Percentiles rank a stretch among this genome's conserved stretches.
Evolutionary conservation across 2,329 filamentous ascomycete genomes (phyloP).

Genomic region (Trichophyton equinum): DNA sequence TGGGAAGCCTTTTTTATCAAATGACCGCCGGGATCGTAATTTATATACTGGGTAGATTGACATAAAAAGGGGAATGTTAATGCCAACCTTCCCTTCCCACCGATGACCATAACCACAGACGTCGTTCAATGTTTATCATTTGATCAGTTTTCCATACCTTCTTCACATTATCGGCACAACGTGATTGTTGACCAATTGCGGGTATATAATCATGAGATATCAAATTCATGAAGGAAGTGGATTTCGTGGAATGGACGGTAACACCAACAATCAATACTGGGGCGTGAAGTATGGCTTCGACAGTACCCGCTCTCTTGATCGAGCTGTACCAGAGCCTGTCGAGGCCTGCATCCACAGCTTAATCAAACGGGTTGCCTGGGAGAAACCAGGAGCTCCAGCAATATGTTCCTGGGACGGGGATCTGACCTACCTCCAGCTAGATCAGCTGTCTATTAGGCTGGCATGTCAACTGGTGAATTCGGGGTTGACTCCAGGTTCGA

Average conservation of each 20-base stretch:
- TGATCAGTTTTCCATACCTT: not conserved
- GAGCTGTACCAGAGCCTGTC: constrained; percentile 13
- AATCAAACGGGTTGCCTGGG: constrained; percentile 8
- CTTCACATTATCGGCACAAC: too few species aligned
- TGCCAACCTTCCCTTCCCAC: too few species aligned
- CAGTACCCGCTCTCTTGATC: constrained; percentile 17
- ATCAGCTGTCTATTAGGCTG: constrained; percentile 26
- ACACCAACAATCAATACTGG: not conserved
- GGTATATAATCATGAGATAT: not conserved
- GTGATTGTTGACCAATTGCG: not conserved
- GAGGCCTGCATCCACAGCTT: constrained; percentile 14
- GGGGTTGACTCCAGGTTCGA: constrained; percentile 28
- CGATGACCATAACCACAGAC: not conserved
- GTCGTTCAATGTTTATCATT: not conserved
- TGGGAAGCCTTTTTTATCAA: not conserved
- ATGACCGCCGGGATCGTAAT: too few species aligned
- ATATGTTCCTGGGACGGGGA: constrained; percentile 20
- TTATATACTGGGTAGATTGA: not conserved
- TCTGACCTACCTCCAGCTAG: constrained; percentile 26
- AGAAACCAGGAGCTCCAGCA: constrained; percentile 12
- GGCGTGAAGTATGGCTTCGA: not conserved
- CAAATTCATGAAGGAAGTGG: not conserved
- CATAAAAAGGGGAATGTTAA: not conserved
- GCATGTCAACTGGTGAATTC: constrained; percentile 22
- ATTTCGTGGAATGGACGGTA: not conserved